Evolutionary conservation across 257 asterid genomes (phyloP).

Genomic region (Nicotiana attenuata): DNA sequence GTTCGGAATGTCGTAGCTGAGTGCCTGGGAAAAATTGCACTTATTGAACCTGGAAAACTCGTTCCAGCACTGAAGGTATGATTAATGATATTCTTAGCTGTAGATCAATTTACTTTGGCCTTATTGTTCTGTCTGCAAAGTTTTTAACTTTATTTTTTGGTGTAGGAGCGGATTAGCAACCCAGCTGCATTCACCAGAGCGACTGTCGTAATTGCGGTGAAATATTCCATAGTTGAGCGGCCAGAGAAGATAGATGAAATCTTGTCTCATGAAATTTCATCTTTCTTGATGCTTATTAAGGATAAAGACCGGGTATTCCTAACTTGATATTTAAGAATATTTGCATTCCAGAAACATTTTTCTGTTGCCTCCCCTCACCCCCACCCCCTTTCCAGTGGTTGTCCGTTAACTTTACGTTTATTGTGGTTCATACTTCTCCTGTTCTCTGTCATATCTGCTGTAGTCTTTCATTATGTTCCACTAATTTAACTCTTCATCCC

Average conservation of each 20-base stretch:
- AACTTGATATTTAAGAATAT: not conserved
- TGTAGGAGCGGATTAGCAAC: conserved; percentile 77
- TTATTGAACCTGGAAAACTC: conserved; percentile 92
- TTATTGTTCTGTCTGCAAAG: not conserved
- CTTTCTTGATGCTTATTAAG: conserved; percentile 90
- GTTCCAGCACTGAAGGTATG: conserved; percentile 94
- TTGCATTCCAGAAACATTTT: not conserved
- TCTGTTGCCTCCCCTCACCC: not conserved
- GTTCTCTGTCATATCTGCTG: not conserved
- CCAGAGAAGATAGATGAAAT: conserved; percentile 91
- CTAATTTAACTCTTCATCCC: conserved; percentile 6
- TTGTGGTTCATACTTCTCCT: not conserved
- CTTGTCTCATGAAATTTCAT: conserved; percentile 74
- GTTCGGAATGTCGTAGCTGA: conserved; percentile 99
- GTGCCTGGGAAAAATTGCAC: conserved; percentile 96
- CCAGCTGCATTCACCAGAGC: conserved; percentile 96
- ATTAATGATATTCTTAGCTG: conserved; percentile 7
- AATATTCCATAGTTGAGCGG: conserved; percentile 93
- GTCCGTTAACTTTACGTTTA: not conserved
- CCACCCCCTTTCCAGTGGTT: not conserved
- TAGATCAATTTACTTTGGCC: not conserved
- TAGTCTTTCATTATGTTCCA: not conserved
- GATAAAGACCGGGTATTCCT: conserved; percentile 81
- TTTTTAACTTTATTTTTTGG: conserved; percentile 11
- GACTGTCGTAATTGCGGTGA: conserved; percentile 89